Evolutionary conservation across 495 filamentous ascomycete species (phyloP), one percentile per base, ranked within the genome.

Genomic region (Terfezia claveryi): DNA sequence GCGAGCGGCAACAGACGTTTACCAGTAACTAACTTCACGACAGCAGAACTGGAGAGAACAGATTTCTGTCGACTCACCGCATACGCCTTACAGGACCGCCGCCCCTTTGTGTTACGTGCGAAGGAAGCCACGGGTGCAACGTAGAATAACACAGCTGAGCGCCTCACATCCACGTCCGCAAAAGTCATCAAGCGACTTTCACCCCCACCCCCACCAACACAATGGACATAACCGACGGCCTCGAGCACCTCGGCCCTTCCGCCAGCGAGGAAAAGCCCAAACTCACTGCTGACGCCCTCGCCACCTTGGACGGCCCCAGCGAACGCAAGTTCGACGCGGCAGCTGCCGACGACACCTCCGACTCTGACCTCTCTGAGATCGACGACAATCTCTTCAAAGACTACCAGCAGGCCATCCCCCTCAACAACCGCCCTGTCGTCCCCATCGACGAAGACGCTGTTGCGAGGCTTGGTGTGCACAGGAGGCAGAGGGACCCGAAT

Each of bases 341-440:
- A 4, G 49, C 60, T 36, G 66, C 69, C n/a, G 72, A 66, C 20
- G 72, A 68, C 51, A 61, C 74, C n/a, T 83, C 81, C 57, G 85
- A 89, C 37, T 86, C 83, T n/a, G 77, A 84, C 54, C 77, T 93
- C 14, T 95, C 88, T 10, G 91, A 98, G 66, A 81, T 98, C 61
- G 92, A 96, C 67, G 91, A 96, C 65, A 82, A 82, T 50, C 81
- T 92, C 66, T 94, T 99, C 68, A 32, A 32, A 4, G 81, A 83
- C 50, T 80, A 94, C 60, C 94, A 94, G 68, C 86, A 95, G 62
- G 54, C 83, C 82, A 0, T 76, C 74, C 55, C 78, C 79, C 36
- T 64, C 37, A 53, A 56, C 32, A 77, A 87, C 50, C 80, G 81
- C 10, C 32, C 54, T 23, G 71, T 75, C 36, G 75, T 91, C 32